Base-by-base conservation (phyloP, 352 stramenopile species). In the Pythium insidiosum region DNA sequence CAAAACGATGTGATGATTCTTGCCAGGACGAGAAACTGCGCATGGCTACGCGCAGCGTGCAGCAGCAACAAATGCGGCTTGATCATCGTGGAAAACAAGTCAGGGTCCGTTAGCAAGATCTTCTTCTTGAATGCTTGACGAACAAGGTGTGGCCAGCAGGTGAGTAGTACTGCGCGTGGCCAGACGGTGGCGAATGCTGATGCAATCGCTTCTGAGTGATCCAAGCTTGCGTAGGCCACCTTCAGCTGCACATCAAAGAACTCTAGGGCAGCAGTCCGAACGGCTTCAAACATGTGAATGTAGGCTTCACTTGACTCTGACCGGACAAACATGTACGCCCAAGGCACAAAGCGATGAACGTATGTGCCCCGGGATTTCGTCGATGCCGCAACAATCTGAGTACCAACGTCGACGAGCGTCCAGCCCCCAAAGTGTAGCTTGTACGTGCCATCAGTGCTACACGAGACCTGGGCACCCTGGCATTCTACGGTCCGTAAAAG, bases 121-220 rank as follows among this genome's bases (percentile, higher is more conserved):
- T 2, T 6, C 24, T 51, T 51, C 23, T 20, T 26, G 11, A 25
- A 22, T 22, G 38, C 23, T 5, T 21, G n/a, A 3, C 25, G 38
- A 10, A 30, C 3, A 24, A 53, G 19, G 34, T 53, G 45, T 1
- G 45, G 36, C 45, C 45, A 53, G 28, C 44, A 51, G 0, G 24
- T 44, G 2, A 45, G 22, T 1, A 53, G 9, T 4, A 4, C 1
- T 19, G 45, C 12, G 4, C 22, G 18, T 10, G 45, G 37, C 45
- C 45, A 53, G 26, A 37, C 45, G 5, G 3, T 1, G 4, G 13
- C 2, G 16, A 53, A 53, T 7, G 45, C 45, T 3, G 36, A 40
- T 20, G 45, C 45, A 25, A 53, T 53, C 6, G 45, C 45, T 20
- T 53, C 45, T 3, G 25, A 40, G 22, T 53, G 45, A 22, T 53